Conservation (phyloP, 2,329 filamentous ascomycete species). For the Setomelanomma holmii region DNA sequence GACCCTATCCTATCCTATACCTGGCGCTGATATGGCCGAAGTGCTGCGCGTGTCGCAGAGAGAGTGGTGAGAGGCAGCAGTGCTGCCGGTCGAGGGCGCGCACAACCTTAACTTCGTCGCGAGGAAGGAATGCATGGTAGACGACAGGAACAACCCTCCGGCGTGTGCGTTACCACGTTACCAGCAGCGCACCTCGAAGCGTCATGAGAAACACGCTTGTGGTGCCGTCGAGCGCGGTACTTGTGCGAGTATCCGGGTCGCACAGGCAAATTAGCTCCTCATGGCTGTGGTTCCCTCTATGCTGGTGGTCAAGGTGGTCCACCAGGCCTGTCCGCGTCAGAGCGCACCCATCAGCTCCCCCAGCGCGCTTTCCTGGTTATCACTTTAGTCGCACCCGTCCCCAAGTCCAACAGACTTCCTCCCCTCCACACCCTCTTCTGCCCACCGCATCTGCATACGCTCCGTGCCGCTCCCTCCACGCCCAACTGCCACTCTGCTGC, state of each 20-base stretch:
- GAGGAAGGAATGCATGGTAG: neutral
- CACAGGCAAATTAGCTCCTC: conserved; percentile 29
- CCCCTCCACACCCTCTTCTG: neutral
- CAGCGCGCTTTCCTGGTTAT: neutral
- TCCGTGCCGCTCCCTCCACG: neutral
- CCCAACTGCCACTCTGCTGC: neutral
- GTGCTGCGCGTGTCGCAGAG: conserved; percentile 11
- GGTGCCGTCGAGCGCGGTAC: conserved; percentile 14
- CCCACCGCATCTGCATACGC: too few relatives aligned
- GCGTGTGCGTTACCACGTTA: too few relatives aligned
- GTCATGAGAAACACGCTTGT: neutral
- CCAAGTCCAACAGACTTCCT: neutral
- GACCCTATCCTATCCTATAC: conserved; percentile 20
- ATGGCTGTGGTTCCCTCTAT: conserved; percentile 13
- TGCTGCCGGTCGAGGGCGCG: neutral
- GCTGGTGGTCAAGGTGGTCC: neutral
- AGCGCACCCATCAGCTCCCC: neutral
- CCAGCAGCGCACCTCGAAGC: neutral
- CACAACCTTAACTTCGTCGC: neutral
- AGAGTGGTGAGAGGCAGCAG: neutral
- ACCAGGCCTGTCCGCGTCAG: conserved; percentile 2
- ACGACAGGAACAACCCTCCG: neutral
- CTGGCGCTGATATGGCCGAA: conserved; percentile 20
- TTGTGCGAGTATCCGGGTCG: conserved; percentile 26
- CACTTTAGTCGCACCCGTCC: neutral